Conservation (phyloP, 441 rosid species). For the Arabidopsis hybrid region DNA sequence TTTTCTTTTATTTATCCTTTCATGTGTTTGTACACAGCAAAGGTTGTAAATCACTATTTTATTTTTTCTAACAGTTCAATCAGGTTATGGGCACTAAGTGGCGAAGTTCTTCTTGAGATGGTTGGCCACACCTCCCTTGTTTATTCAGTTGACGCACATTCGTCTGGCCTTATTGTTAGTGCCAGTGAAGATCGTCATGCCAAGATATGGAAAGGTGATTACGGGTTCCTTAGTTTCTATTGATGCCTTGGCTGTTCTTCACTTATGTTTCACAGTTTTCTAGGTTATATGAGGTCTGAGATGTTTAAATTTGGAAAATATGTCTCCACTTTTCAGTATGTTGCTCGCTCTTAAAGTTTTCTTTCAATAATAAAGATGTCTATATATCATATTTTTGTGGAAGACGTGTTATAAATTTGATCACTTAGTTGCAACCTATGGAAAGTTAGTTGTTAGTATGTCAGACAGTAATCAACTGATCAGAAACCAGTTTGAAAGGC, state of each 20-base stretch:
- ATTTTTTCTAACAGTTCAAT: constrained; percentile 67
- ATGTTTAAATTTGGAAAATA: constrained; percentile 9
- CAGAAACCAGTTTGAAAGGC: constrained; percentile 17
- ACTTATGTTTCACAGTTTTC: constrained; percentile 18
- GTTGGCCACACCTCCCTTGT: constrained; percentile 97
- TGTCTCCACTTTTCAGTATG: constrained; percentile 12
- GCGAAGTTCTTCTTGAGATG: constrained; percentile 93
- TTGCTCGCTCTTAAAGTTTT: not conserved
- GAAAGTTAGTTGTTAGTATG: constrained; percentile 9
- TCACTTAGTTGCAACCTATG: constrained; percentile 20
- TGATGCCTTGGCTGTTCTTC: constrained; percentile 10
- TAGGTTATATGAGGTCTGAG: constrained; percentile 17
- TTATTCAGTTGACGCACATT: constrained; percentile 86
- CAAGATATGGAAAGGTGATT: constrained; percentile 95
- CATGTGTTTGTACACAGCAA: not conserved
- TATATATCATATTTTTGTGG: constrained; percentile 21
- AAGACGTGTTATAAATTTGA: constrained; percentile 1
- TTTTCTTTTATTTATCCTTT: constrained; percentile 16
- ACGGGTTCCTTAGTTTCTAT: constrained; percentile 30
- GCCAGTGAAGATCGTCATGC: constrained; percentile 88
- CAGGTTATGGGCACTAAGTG: constrained; percentile 86
- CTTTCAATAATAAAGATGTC: not conserved
- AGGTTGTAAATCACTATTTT: not conserved
- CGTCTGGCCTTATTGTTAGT: constrained; percentile 91
- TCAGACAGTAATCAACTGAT: constrained; percentile 19